Conservation (phyloP, 1,284 basidiomycete genomes). For the Malassezia psittaci region DNA sequence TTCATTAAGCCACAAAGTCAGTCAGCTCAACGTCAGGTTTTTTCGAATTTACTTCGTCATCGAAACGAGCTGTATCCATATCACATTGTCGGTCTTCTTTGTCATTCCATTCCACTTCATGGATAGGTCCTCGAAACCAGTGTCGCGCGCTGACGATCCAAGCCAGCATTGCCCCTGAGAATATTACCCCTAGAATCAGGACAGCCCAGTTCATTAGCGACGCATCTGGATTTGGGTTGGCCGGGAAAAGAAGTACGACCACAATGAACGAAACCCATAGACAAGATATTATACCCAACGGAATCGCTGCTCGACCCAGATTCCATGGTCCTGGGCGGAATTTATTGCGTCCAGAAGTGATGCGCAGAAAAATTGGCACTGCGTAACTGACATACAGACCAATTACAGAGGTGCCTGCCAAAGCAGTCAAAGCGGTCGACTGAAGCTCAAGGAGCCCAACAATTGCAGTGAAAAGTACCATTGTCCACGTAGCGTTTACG, state of each 20-base stretch:
- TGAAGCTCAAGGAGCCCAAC: conserved; percentile 62
- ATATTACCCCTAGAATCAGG: not conserved
- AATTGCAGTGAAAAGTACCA: conserved; percentile 54
- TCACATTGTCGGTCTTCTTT: too few species aligned
- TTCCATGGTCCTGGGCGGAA: not conserved
- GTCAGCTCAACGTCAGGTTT: too few species aligned
- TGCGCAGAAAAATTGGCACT: conserved; percentile 60
- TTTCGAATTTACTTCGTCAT: too few species aligned
- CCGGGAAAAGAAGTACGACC: conserved; percentile 58
- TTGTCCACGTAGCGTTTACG: not conserved
- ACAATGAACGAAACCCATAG: conserved; percentile 59
- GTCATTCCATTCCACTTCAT: not conserved
- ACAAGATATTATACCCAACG: conserved; percentile 57
- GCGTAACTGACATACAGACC: conserved; percentile 63
- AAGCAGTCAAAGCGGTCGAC: conserved; percentile 56
- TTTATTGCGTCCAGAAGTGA: conserved; percentile 55
- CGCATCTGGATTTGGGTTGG: conserved; percentile 18
- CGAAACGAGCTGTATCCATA: too few species aligned
- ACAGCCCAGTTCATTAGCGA: conserved; percentile 10
- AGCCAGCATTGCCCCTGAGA: not conserved
- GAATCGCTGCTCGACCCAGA: conserved; percentile 55
- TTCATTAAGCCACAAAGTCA: too few species aligned
- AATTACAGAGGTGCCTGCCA: conserved; percentile 46
- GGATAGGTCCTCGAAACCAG: not conserved
- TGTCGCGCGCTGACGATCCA: not conserved